phyloP scores from a whole-genome alignment of 1,284 basidiomycete species.

The Porogramme epimiltina region DNA sequence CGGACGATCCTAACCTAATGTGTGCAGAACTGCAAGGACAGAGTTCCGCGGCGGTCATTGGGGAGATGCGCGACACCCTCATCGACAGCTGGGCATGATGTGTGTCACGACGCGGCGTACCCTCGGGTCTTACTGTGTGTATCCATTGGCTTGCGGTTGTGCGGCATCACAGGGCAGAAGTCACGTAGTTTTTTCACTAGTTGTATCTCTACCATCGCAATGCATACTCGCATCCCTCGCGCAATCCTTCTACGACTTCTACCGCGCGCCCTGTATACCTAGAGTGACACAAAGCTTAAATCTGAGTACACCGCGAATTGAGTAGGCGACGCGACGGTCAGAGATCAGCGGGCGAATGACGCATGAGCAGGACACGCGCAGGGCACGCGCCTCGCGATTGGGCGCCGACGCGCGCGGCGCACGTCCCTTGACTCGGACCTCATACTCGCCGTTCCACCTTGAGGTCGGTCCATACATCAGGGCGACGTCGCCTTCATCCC shows the following conservation, averaged over 20 bases:
- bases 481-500: too few relatives aligned
- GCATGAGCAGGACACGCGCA: constrained; percentile 15
- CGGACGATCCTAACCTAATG: constrained; percentile 9
- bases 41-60: constrained; percentile 83
- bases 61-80: constrained; percentile 92
- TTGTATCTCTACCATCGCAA: constrained; percentile 18
- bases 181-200: constrained; percentile 10
- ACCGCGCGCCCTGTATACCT: too few relatives aligned
- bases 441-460: neutral
- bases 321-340: neutral
- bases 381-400: constrained; percentile 8
- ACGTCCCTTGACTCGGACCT: neutral
- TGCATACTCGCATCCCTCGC: neutral
- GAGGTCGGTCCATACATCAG: too few relatives aligned
- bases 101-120: constrained; percentile 5
- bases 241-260: too few relatives aligned
- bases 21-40: constrained; percentile 85
- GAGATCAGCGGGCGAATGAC: constrained; percentile 1
- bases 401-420: constrained; percentile 9
- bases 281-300: too few relatives aligned
- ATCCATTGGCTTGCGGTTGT: constrained; percentile 14
- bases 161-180: constrained; percentile 10
- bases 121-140: constrained; percentile 10
- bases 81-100: constrained; percentile 92
- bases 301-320: neutral